phyloP scores from a whole-genome alignment of 257 asterid genomes.

The Prunella vulgaris region DNA sequence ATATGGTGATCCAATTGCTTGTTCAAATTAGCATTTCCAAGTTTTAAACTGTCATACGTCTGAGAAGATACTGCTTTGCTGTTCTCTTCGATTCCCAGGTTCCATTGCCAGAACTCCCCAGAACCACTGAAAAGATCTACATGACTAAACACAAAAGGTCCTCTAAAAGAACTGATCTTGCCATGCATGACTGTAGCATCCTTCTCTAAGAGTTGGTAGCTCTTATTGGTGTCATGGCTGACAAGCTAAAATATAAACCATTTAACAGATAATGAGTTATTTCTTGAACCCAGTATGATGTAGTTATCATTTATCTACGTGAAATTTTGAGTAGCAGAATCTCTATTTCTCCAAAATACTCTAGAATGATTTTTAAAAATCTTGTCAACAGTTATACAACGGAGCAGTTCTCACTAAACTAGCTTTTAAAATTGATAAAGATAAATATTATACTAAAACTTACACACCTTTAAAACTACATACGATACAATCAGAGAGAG shows the following conservation, averaged over 20 bases:
- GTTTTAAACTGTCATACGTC: conserved; percentile 35
- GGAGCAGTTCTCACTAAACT: conserved; percentile 8
- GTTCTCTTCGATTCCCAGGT: conserved; percentile 57
- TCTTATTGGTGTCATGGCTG: conserved; percentile 30
- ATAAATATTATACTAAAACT: background rate
- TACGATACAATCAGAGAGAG: background rate
- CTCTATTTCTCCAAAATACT: conserved; percentile 14
- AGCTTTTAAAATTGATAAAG: background rate
- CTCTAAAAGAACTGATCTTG: conserved; percentile 38
- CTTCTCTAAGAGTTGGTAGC: conserved; percentile 36
- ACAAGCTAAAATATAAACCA: conserved; percentile 37
- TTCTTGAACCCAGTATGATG: conserved; percentile 13
- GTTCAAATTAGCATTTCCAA: conserved; percentile 26
- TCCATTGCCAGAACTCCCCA: conserved; percentile 94
- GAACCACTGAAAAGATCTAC: conserved; percentile 90
- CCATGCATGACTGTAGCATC: conserved; percentile 36
- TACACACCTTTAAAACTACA: background rate
- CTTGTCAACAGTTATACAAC: background rate
- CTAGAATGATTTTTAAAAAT: background rate
- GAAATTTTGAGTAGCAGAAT: background rate
- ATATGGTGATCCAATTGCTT: conserved; percentile 39
- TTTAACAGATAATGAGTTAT: conserved; percentile 11
- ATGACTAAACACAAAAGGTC: conserved; percentile 69
- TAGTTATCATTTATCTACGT: conserved; percentile 13
- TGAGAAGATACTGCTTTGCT: conserved; percentile 33